These are phyloP conservation scores for Gossypium raimondii DNA, from an alignment of 345 rosid genomes.

Conservation along the genomic window DNA sequence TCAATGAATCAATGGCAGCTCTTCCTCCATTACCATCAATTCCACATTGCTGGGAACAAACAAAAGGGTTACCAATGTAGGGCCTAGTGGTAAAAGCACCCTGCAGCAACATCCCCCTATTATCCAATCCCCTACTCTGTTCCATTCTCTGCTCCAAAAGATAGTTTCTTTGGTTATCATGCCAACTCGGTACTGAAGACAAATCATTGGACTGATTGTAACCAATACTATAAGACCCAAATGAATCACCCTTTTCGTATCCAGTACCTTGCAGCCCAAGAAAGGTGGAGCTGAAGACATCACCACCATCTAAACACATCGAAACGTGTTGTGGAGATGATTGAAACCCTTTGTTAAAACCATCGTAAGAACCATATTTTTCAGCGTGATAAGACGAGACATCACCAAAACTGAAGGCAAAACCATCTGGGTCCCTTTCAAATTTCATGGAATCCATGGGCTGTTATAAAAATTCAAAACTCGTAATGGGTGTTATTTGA, in stretches of 20 bases:
- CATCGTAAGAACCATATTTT: constrained; percentile 26
- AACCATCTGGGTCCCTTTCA: constrained; percentile 28
- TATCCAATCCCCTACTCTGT: constrained; percentile 19
- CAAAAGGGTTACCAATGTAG: constrained; percentile 18
- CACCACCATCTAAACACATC: constrained; percentile 21
- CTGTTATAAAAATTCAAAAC: too few species aligned
- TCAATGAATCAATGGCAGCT: constrained; percentile 15
- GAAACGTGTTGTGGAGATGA: constrained; percentile 23
- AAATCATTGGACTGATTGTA: constrained; percentile 22
- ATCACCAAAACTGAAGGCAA: constrained; percentile 27
- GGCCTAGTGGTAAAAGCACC: constrained; percentile 17
- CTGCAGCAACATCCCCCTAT: constrained; percentile 13
- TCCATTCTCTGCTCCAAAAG: constrained; percentile 30
- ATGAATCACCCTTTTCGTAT: constrained; percentile 21
- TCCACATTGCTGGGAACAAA: constrained; percentile 20
- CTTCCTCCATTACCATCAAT: constrained; percentile 22
- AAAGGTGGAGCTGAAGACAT: constrained; percentile 22
- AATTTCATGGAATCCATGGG: constrained; percentile 4
- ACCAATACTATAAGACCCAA: constrained; percentile 27
- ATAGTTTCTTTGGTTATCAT: constrained; percentile 27
- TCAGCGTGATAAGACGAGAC: constrained; percentile 23
- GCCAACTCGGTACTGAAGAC: constrained; percentile 18
- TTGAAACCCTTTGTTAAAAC: constrained; percentile 24
- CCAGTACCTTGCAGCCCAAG: constrained; percentile 29
- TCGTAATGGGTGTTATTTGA: too few species aligned